phyloP scores from a whole-genome alignment of 2,329 filamentous ascomycete genomes.

The Macroventuria anomochaeta region DNA sequence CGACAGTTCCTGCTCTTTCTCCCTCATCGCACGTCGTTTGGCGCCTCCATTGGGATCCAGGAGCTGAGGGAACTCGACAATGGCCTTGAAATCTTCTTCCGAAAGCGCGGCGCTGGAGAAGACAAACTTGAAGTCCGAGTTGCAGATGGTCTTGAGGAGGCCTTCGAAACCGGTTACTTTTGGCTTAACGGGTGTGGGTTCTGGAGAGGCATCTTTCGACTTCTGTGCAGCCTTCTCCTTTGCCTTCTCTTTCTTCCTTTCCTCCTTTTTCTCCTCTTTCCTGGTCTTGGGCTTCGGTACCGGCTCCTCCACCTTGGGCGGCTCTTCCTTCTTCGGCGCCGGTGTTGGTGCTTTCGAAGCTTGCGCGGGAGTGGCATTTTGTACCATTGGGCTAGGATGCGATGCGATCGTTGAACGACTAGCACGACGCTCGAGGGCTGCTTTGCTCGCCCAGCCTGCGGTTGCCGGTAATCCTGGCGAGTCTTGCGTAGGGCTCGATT shows the following conservation, averaged over 20 bases:
- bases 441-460: conserved; percentile 86
- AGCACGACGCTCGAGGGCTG: conserved; percentile 71
- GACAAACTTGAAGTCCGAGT: conserved; percentile 59
- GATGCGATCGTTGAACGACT: conserved; percentile 84
- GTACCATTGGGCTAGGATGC: conserved; percentile 77
- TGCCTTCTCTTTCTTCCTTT: conserved; percentile 30
- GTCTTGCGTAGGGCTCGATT: conserved; percentile 66
- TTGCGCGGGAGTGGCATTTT: conserved; percentile 53
- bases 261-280: conserved; percentile 33
- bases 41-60: conserved; percentile 84
- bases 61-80: conserved; percentile 72
- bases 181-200: conserved; percentile 29
- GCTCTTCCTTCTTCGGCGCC: conserved; percentile 36
- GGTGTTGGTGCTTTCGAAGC: conserved; percentile 30
- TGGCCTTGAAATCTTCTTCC: conserved; percentile 58
- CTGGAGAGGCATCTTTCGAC: conserved; percentile 39
- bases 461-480: conserved; percentile 90
- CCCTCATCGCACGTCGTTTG: conserved; percentile 74
- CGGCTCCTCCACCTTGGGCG: conserved; percentile 31
- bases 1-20: conserved; percentile 68
- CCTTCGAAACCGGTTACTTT: conserved; percentile 40
- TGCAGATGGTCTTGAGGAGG: conserved; percentile 50
- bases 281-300: conserved; percentile 36
- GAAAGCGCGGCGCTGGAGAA: conserved; percentile 55
- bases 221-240: conserved; percentile 37